Conservation (phyloP, 192 early-diverging fungal genomes). For the Backusella mclennaniae region DNA sequence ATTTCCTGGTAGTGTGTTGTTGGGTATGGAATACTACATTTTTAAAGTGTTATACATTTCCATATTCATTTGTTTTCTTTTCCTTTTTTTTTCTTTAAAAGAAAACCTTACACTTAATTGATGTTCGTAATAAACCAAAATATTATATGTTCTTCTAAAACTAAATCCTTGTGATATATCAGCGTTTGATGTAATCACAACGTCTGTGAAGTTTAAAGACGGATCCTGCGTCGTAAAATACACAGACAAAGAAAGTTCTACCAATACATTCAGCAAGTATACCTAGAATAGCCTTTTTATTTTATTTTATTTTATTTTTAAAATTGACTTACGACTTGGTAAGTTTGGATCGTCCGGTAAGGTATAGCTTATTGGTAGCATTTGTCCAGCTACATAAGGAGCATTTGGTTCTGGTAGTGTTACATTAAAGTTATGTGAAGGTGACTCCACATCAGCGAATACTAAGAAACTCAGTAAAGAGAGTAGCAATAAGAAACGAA, state of each 20-base stretch:
- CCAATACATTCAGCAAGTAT: neutral
- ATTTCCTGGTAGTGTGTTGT: conserved; percentile 19
- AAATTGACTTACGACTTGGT: conserved; percentile 18
- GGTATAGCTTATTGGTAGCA: conserved; percentile 27
- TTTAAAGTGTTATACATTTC: neutral
- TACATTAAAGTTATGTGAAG: conserved; percentile 28
- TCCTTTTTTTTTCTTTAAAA: neutral
- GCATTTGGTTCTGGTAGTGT: conserved; percentile 28
- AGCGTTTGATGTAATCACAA: conserved; percentile 27
- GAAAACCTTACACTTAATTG: conserved; percentile 21
- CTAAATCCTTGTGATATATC: conserved; percentile 29
- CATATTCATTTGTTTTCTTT: neutral
- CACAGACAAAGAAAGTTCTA: conserved; percentile 17
- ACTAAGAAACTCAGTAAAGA: conserved; percentile 3
- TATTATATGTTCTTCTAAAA: conserved; percentile 24
- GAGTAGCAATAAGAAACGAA: conserved; percentile 5
- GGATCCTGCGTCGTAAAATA: conserved; percentile 23
- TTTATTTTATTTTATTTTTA: neutral
- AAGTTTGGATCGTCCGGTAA: conserved; percentile 17
- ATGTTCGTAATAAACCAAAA: conserved; percentile 25
- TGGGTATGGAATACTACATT: conserved; percentile 26
- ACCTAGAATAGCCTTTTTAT: neutral
- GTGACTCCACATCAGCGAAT: conserved; percentile 16
- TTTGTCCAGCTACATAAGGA: conserved; percentile 33
- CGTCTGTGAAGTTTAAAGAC: conserved; percentile 13